Evolutionary conservation across 176 grass and related monocot genomes (phyloP), one percentile per base, ranked within the genome.

Genomic region (Panicum miliaceum): DNA sequence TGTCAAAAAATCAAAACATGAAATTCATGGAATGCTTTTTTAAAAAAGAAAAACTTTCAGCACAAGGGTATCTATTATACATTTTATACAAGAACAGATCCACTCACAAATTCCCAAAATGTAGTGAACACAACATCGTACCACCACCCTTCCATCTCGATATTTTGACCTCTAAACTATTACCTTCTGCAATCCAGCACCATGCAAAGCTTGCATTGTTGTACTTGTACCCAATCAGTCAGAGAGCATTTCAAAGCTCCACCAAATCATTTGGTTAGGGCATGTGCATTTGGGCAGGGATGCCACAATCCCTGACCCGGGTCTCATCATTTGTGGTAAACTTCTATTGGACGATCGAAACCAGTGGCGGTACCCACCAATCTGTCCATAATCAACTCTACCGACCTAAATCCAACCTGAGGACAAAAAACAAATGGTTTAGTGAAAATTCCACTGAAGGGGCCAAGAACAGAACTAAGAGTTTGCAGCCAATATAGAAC

Each of bases 371-470:
- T 50, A 47, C 93, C 91, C 42, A 73, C 77, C 67, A 94, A 84
- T 81, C 68, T 92, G 78, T 91, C 81, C 11, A 78, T 90, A 83
- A 99, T 85, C 42, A 94, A 75, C 38, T 99, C 91, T 53, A 65
- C 89, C 22, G 96, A 96, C 77, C 91, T 94, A 76, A 99, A 99
- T 71, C 93, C 96, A 46, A 99, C 61, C 96, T 99, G 90, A 94
- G 26, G 46, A 79, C 43, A 50, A 48, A 36, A 15, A 76, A 4
- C 42, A 48, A 9, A 50, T 68, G 37, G 68, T 35, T 50, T 50
- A 84, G 50, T 35, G 57, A 62, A 60, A 72, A 60, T 23, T 53
- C 43, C 12, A 0, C 77, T 47, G 20, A 40, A 53, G 8, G 54
- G 45, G 8, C 5, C 58, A 52, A 63, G 1, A 84, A 85, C 11